Conservation (phyloP, 768 basidiomycete species). For the Hirschioporus abietinus region DNA sequence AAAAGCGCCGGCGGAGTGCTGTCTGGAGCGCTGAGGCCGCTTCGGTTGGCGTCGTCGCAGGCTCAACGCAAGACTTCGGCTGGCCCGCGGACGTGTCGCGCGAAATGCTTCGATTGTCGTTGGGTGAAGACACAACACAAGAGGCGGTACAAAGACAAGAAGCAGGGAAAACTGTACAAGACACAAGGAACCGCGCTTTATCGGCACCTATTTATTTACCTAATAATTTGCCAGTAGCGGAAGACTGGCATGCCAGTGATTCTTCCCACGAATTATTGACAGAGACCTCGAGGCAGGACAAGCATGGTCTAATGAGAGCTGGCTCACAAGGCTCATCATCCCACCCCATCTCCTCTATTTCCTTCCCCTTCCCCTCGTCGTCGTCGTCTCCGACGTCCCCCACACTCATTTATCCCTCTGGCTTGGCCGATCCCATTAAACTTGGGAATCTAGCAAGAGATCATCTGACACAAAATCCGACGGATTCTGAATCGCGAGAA, state of each 20-base stretch:
- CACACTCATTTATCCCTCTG: neutral
- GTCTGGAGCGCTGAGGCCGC: slow-evolving; percentile 53
- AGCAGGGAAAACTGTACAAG: neutral
- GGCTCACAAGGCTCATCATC: neutral
- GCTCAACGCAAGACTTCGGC: slow-evolving; percentile 25
- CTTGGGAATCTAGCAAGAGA: neutral
- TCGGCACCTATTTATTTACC: neutral
- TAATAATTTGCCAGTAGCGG: neutral
- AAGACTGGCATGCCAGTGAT: neutral
- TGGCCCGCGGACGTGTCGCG: slow-evolving; percentile 59
- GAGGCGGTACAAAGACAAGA: slow-evolving; percentile 11
- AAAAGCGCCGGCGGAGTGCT: slow-evolving; percentile 47
- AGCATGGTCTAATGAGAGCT: neutral
- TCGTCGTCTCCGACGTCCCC: neutral
- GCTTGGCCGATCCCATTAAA: neutral
- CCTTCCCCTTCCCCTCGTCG: neutral
- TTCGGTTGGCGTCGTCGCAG: slow-evolving; percentile 24
- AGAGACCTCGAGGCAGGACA: neutral
- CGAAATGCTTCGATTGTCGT: slow-evolving; percentile 46
- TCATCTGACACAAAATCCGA: neutral
- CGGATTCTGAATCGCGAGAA: neutral
- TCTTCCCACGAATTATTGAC: neutral
- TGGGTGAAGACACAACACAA: slow-evolving; percentile 27
- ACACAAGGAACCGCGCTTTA: neutral
- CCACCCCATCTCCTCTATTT: neutral